Conservation (phyloP, 495 filamentous ascomycete species). For the Trichoderma virens region DNA sequence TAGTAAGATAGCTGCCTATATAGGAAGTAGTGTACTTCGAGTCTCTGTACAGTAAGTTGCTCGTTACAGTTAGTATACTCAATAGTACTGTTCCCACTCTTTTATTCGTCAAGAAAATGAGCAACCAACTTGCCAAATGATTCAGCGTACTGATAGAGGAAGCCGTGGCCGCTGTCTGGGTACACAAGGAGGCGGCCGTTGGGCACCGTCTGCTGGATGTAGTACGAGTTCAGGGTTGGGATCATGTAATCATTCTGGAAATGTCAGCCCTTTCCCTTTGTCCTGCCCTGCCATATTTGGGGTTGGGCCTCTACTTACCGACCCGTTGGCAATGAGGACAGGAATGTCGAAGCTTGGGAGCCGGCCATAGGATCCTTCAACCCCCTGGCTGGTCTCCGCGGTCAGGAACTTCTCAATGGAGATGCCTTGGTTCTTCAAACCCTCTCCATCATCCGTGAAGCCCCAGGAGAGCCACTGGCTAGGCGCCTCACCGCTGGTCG, state of each 20-base stretch:
- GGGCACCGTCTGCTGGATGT: slow-evolving; percentile 21
- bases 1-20: too few species aligned
- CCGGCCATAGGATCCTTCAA: slow-evolving; percentile 21
- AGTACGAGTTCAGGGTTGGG: slow-evolving; percentile 25
- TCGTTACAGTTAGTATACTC: too few species aligned
- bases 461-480: slow-evolving; percentile 15
- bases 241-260: slow-evolving; percentile 25
- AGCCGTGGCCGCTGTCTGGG: slow-evolving; percentile 25
- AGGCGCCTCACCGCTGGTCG: slow-evolving; percentile 11
- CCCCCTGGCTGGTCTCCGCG: slow-evolving; percentile 3
- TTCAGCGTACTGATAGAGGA: slow-evolving; percentile 22
- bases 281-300: not conserved
- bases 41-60: too few species aligned
- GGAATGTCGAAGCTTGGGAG: slow-evolving; percentile 23
- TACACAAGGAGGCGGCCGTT: slow-evolving; percentile 26
- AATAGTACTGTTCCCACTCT: too few species aligned
- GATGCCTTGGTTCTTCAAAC: slow-evolving; percentile 14
- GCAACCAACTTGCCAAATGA: slow-evolving; percentile 18
- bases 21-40: too few species aligned
- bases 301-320: slow-evolving; percentile 13
- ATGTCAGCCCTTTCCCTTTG: too few species aligned
- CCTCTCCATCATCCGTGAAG: slow-evolving; percentile 14
- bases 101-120: too few species aligned
- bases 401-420: slow-evolving; percentile 11
- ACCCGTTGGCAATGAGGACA: slow-evolving; percentile 27